Evolutionary conservation across 2,329 filamentous ascomycete genomes (phyloP).

Genomic region (Penicillium sp.): DNA sequence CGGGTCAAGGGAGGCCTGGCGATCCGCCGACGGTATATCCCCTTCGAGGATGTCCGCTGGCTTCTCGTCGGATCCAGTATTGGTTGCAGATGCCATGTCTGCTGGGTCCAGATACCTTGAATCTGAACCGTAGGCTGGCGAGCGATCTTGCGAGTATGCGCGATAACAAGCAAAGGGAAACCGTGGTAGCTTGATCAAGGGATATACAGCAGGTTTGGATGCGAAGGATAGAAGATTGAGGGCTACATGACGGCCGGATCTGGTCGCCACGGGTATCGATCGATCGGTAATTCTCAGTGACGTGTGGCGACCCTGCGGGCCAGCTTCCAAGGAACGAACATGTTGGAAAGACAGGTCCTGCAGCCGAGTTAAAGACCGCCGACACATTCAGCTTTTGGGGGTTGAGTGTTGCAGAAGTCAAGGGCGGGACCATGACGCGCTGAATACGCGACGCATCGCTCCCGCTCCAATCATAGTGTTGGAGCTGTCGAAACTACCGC

Average conservation of each 20-base stretch:
- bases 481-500: background rate
- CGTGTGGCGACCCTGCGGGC: constrained; percentile 29
- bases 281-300: constrained; percentile 29
- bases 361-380: constrained; percentile 22
- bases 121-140: background rate
- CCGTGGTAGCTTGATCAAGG: background rate
- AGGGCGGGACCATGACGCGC: constrained; percentile 12
- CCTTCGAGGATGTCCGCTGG: constrained; percentile 22
- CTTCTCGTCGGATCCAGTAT: constrained; percentile 7
- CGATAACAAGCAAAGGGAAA: background rate
- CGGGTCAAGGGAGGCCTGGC: constrained; percentile 43
- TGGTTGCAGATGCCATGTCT: constrained; percentile 9
- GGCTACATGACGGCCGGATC: constrained; percentile 20
- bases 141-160: constrained; percentile 5
- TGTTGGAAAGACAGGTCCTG: constrained; percentile 30
- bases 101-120: background rate
- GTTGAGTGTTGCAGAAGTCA: constrained; percentile 1
- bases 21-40: constrained; percentile 12
- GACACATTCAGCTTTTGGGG: constrained; percentile 34
- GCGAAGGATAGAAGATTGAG: constrained; percentile 1
- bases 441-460: constrained; percentile 11
- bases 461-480: background rate
- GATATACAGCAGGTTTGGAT: background rate
- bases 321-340: constrained; percentile 31
- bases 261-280: constrained; percentile 29